These are phyloP conservation scores for Neurospora cerealis DNA, from an alignment of 495 filamentous ascomycete genomes.

Conservation along the genomic window DNA sequence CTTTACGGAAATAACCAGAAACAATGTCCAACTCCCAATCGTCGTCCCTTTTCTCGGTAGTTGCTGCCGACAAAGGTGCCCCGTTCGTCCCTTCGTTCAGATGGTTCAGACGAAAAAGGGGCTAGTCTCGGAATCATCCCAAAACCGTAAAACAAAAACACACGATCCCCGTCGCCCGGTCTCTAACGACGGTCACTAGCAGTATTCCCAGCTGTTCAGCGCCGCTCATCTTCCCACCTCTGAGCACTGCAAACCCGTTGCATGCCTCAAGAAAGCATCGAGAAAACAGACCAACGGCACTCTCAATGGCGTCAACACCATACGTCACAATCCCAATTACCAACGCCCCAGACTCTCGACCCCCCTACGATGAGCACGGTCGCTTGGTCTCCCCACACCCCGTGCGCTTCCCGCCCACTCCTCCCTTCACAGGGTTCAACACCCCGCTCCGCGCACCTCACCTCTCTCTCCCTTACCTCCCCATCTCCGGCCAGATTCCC, in stretches of 20 bases:
- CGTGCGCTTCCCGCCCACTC: slow-evolving; percentile 38
- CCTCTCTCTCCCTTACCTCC: slow-evolving; percentile 34
- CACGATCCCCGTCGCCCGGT: background rate
- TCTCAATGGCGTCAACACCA: background rate
- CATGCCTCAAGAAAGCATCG: background rate
- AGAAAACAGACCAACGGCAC: background rate
- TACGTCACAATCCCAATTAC: background rate
- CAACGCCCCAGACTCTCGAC: background rate
- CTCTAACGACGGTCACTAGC: background rate
- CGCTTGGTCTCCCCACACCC: slow-evolving; percentile 21
- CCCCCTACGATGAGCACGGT: slow-evolving; percentile 32
- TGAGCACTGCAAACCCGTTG: no score
- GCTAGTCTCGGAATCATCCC: background rate
- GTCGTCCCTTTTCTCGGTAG: background rate
- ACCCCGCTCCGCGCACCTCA: slow-evolving; percentile 37
- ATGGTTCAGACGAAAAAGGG: background rate
- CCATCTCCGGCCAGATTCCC: slow-evolving; percentile 39
- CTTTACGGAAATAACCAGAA: background rate
- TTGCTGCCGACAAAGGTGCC: background rate
- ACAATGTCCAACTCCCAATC: background rate
- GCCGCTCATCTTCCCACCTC: background rate
- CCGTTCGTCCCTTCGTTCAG: background rate
- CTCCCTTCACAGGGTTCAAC: slow-evolving; percentile 39
- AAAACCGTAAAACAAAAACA: background rate
- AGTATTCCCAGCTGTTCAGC: background rate